Base-by-base conservation (phyloP, 2,329 filamentous ascomycete genomes). In the Claviceps capensis region DNA sequence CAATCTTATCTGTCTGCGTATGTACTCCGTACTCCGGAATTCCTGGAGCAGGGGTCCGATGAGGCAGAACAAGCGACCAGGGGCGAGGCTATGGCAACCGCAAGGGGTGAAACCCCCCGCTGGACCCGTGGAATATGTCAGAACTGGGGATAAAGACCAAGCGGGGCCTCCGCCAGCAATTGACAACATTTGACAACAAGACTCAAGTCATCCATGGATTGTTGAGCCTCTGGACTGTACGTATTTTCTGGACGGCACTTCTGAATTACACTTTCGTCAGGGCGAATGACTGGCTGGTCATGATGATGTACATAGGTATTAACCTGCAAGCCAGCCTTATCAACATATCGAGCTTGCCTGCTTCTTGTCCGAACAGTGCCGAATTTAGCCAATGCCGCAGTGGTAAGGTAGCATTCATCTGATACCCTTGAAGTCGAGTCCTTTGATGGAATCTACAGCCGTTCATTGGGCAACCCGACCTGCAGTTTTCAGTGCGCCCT, bases 351-450 rank as follows among this genome's bases (percentile, higher is more conserved):
- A 34, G 30, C 30, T 34, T 34, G 30, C 30, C 13, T 41, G 19
- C 36, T 48, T 19, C 47, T 37, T 48, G n/a, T 48, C 47, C n/a
- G 34, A 48, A 37, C 36, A 48, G 36, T 41, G 47, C 47, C 47
- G 19, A 30, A 14, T 26, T 26, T 11, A 14, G 23, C 8, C 19
- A 23, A n/a, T 17, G 19, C 19, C 22, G 22, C 22, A 30, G 43
- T 9, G 30, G 23, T 11, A 34, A 5, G 22, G 43, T 30, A 19
- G 5, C 43, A 45, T 45, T 44, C 13, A 44, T 16, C 17, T 43
- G 11, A 43, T 43, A 11, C 26, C 4, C 40, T 14, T 9, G 36
- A 48, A 48, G 36, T 17, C 36, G 17, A 19, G 14, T 3, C 43
- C 47, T 19, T 16, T 48, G 13, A 36, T 40, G 13, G 34, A 37